A percentile compares a stretch with the other conserved stretches of the same genome.
Evolutionary conservation across 352 stramenopile species (phyloP).

Genomic region (Phytophthora fragariae): DNA sequence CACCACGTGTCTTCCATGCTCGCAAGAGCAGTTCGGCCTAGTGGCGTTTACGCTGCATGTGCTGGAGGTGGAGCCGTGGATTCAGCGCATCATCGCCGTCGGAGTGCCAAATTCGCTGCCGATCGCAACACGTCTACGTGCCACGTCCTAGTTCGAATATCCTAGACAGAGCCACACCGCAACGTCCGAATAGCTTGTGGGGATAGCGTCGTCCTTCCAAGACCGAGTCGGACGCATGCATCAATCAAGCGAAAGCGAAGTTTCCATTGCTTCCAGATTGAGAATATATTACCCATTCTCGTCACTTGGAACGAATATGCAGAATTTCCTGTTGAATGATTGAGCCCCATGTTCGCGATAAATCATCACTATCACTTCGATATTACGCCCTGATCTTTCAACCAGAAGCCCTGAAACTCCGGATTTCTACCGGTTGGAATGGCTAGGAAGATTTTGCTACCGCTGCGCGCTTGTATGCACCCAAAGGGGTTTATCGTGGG

Average conservation of each 20-base stretch:
- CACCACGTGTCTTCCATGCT: constrained; percentile 3
- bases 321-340: too few species aligned
- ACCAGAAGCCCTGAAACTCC: background rate
- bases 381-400: background rate
- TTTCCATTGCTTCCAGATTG: background rate
- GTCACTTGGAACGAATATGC: background rate
- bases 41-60: constrained; percentile 1
- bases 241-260: background rate
- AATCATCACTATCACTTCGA: background rate
- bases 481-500: too few species aligned
- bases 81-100: background rate
- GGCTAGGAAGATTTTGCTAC: too few species aligned
- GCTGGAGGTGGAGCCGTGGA: constrained; percentile 6
- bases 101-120: constrained; percentile 2
- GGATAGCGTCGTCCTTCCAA: constrained; percentile 4
- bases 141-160: constrained; percentile 4
- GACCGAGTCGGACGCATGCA: background rate
- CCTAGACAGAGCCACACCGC: constrained; percentile 3
- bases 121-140: constrained; percentile 13
- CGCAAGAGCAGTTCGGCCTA: background rate
- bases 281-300: background rate
- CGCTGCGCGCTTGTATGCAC: too few species aligned
- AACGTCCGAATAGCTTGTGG: constrained; percentile 13
- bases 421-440: too few species aligned
- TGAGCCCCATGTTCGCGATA: too few species aligned